phyloP scores from a whole-genome alignment of 441 rosid species.

The Biscutella auriculata region DNA sequence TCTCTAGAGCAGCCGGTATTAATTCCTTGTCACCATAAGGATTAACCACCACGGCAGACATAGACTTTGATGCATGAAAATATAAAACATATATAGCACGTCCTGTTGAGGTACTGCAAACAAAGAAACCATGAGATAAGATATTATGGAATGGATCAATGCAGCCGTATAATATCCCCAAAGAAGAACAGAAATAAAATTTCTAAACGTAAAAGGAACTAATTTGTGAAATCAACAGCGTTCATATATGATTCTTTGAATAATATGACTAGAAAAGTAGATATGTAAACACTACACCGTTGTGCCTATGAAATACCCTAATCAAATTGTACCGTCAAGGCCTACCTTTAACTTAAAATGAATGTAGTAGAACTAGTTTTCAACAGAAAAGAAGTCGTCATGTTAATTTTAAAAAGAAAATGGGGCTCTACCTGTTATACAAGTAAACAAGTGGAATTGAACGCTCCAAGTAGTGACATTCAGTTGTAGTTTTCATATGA shows the following conservation, averaged over 20 bases:
- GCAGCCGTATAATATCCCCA: not conserved
- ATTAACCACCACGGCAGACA: constrained; percentile 64
- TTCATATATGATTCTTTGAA: not conserved
- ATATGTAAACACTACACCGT: constrained; percentile 2
- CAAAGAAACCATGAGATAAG: constrained; percentile 11
- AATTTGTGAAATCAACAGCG: not conserved
- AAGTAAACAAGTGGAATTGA: constrained; percentile 75
- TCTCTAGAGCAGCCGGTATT: constrained; percentile 64
- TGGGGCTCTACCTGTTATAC: constrained; percentile 61
- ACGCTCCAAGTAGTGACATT: constrained; percentile 73
- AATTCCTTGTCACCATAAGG: constrained; percentile 60
- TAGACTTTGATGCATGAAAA: constrained; percentile 39
- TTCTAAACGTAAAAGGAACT: not conserved
- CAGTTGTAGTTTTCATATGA: constrained; percentile 87
- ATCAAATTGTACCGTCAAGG: not conserved
- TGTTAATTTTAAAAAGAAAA: not conserved
- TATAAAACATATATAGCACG: constrained; percentile 66
- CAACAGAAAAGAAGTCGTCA: not conserved
- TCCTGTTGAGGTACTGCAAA: constrained; percentile 59
- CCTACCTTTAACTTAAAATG: not conserved
- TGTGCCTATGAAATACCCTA: not conserved
- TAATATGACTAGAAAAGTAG: not conserved
- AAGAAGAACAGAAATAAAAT: not conserved
- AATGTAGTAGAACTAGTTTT: not conserved
- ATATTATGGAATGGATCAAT: not conserved